Base-by-base conservation (phyloP, 1,284 basidiomycete species). In the Spongiforma sp. region DNA sequence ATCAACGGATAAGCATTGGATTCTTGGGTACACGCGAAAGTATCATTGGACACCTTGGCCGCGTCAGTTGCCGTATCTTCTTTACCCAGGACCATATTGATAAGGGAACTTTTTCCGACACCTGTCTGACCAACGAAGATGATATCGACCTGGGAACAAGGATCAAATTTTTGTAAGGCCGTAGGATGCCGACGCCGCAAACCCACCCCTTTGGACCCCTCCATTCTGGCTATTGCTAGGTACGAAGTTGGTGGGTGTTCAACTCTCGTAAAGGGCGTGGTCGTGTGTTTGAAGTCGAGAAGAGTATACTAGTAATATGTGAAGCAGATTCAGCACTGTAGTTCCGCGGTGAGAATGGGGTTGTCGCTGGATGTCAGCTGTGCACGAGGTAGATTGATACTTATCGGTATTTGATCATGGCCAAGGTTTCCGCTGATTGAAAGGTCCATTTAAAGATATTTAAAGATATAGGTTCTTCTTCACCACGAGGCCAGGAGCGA, bases 381-480 rank as follows among this genome's bases (percentile, higher is more conserved):
- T 61, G 58, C 71, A 74, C 72, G 71, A 73, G 72, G 72, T 63
- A 62, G 65, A 66, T 71, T 56, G 53, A 73, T 75, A 75, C 74
- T 65, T 37, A 17, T 34, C 32, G 61, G 65, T 36, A 39, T n/a
- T 32, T 28, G 56, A 26, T 62, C 54, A 41, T 57, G 54, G 50
- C 15, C 32, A n/a, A 33, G 10, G 32, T 57, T 59, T 56, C 43
- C 48, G 21, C 21, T 17, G 36, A 55, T 36, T n/a, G 19, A 33
- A 15, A 37, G 15, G 41, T 43, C 19, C 21, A 17, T 43, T 30
- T 61, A n/a, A n/a, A n/a, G n/a, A n/a, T n/a, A 48, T 70, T 68
- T 71, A 52, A 57, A 58, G 46, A 57, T 69, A 54, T 56, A 59
- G 62, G 62, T 48, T 54, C 39, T 58, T 63, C 57, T n/a, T 9